Evolutionary conservation across 148 eudicot species (phyloP).

Genomic region (Chenopodium suecicum): DNA sequence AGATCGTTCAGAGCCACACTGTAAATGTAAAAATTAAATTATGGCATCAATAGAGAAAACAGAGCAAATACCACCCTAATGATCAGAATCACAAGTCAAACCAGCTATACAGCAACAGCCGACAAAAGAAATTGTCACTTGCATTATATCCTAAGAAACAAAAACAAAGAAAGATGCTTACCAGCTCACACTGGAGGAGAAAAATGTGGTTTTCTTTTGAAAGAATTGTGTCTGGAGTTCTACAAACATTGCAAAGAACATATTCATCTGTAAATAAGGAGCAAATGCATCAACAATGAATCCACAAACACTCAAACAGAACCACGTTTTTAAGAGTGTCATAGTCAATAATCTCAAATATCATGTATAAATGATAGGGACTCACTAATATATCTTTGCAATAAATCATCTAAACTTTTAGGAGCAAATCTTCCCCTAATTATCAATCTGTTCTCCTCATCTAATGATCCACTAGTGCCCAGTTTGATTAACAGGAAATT

Average conservation of each 20-base stretch:
- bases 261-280: constrained; percentile 44
- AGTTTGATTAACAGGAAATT: constrained; percentile 42
- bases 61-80: not conserved
- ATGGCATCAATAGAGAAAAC: not conserved
- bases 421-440: constrained; percentile 51
- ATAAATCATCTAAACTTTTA: constrained; percentile 38
- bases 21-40: constrained; percentile 7
- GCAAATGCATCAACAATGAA: not conserved
- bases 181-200: constrained; percentile 51
- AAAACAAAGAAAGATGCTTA: constrained; percentile 5
- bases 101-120: not conserved
- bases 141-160: not conserved
- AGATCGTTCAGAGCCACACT: constrained; percentile 71
- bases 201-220: constrained; percentile 35
- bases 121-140: too few relatives aligned
- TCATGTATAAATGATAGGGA: not conserved
- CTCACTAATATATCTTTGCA: constrained; percentile 55
- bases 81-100: not conserved
- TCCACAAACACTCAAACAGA: not conserved
- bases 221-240: constrained; percentile 53
- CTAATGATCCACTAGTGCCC: constrained; percentile 52
- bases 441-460: constrained; percentile 45
- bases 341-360: not conserved
- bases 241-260: constrained; percentile 49
- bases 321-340: not conserved